Evolutionary conservation across 73 alveolate genomes (phyloP).

Genomic region (Urostyla sp.): DNA sequence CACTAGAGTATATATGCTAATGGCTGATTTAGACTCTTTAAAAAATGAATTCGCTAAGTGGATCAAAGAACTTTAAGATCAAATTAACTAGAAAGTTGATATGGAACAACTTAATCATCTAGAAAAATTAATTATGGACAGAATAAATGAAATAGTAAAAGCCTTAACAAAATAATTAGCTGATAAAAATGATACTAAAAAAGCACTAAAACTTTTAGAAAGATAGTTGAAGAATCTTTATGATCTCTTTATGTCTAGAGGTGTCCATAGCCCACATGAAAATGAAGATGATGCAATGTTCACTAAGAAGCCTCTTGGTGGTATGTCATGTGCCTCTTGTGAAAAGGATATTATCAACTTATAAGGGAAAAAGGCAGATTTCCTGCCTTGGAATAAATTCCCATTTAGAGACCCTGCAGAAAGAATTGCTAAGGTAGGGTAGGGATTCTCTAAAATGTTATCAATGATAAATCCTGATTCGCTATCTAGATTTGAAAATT

Average conservation of each 20-base stretch:
- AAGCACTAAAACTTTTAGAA: conserved; percentile 88
- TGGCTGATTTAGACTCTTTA: conserved; percentile 76
- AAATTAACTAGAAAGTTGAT: conserved; percentile 61
- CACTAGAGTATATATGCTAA: conserved; percentile 63
- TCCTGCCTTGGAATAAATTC: conserved; percentile 88
- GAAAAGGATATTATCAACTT: conserved; percentile 85
- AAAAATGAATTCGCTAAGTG: conserved; percentile 71
- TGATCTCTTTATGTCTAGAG: conserved; percentile 66
- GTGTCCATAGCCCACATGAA: conserved; percentile 28
- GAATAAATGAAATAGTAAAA: conserved; percentile 48
- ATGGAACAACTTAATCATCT: conserved; percentile 52
- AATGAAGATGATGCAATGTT: conserved; percentile 94
- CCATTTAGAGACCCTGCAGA: conserved; percentile 93
- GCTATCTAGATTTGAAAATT: conserved; percentile 24
- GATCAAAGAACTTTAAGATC: conserved; percentile 61
- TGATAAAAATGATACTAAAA: conserved; percentile 92
- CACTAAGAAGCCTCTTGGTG: conserved; percentile 95
- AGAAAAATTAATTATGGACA: conserved; percentile 44
- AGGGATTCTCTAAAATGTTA: conserved; percentile 75
- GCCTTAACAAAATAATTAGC: conserved; percentile 87
- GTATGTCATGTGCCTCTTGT: conserved; percentile 97
- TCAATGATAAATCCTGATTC: conserved; percentile 75
- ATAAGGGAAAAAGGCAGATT: conserved; percentile 79
- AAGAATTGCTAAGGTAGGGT: conserved; percentile 79
- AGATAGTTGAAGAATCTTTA: conserved; percentile 83